phyloP scores from a whole-genome alignment of 306 rosid genomes.

The Oemleria cerasiformis region DNA sequence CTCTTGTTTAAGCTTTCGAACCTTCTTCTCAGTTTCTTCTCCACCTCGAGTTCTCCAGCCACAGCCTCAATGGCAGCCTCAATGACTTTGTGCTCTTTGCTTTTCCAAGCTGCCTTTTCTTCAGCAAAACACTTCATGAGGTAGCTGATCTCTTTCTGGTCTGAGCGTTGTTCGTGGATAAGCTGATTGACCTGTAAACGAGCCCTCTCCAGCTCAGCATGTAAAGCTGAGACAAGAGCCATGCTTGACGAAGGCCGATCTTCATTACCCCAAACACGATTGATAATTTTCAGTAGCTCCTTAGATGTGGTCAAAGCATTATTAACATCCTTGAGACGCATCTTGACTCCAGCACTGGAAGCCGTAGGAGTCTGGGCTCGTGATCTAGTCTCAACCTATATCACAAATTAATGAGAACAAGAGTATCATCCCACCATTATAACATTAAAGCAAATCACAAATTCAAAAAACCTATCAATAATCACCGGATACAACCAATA shows the following conservation, averaged over 20 bases:
- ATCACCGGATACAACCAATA: neutral
- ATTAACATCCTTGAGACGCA: slow-evolving; percentile 80
- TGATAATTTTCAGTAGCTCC: slow-evolving; percentile 86
- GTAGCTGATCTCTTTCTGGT: slow-evolving; percentile 71
- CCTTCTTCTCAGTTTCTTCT: slow-evolving; percentile 81
- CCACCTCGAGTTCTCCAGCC: slow-evolving; percentile 86
- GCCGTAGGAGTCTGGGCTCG: slow-evolving; percentile 68
- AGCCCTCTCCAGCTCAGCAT: slow-evolving; percentile 93
- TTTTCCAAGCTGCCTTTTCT: slow-evolving; percentile 93
- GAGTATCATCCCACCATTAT: neutral
- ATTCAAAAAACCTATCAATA: neutral
- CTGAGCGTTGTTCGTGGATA: slow-evolving; percentile 83
- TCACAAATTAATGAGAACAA: slow-evolving; percentile 20
- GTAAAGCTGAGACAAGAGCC: slow-evolving; percentile 88
- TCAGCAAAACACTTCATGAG: slow-evolving; percentile 89
- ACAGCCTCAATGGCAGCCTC: slow-evolving; percentile 98
- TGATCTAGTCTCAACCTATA: slow-evolving; percentile 82
- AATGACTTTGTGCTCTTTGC: slow-evolving; percentile 70
- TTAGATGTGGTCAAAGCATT: slow-evolving; percentile 88
- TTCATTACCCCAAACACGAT: slow-evolving; percentile 90
- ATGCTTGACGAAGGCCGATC: slow-evolving; percentile 83
- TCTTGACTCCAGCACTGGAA: slow-evolving; percentile 55
- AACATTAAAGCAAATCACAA: neutral
- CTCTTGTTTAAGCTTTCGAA: slow-evolving; percentile 91
- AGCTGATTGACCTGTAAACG: slow-evolving; percentile 87